Evolutionary conservation across 2,329 filamentous ascomycete genomes (phyloP), one percentile per base, ranked within the genome.

Genomic region (Fusarium coffeatum): DNA sequence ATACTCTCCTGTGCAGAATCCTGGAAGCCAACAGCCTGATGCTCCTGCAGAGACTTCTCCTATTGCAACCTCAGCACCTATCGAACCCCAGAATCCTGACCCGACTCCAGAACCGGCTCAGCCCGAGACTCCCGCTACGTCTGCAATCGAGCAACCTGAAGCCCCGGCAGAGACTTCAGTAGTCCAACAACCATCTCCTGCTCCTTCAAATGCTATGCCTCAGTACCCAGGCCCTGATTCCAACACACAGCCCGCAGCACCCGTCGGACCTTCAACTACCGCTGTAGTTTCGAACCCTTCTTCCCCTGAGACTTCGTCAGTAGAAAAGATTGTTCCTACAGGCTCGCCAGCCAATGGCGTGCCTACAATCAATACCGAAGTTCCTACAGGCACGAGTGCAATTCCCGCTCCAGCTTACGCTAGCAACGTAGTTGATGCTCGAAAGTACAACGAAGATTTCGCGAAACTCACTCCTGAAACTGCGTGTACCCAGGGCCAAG

Each of bases 381-480:
- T 80, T 27, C 77, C 79, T 5, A 76, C 78, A 7, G 76, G 78
- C 6, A 82, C 83, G 1, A 75, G 78, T 6, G 82, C 80, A 3
- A 80, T 87, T 6, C 74, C 82, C 2, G 73, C 84, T 2, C 76
- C 79, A 10, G 76, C 79, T 5, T 83, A 85, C 55, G 80, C 81
- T 4, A 77, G 76, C 55, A 86, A 87, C 66, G 79, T 88, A 22
- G 79, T 79, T 12, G 69, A 79, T 37, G 84, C 85, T 12, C 76
- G 79, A 42, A 60, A 76, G 5, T 82, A 85, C 71, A 89, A 90
- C 74, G 66, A 77, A 12, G 66, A 84, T 25, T 88, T 86, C 64
- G 78, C 80, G 27, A 75, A 70, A 3, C 77, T 87, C 34, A 84
- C 81, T 1, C 77, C 81, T 8, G 68, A 82, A 22, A 84, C 85